Evolutionary conservation across 1,284 basidiomycete genomes (phyloP), one percentile per base, ranked within the genome.

Genomic region (Puccinia sorghi): DNA sequence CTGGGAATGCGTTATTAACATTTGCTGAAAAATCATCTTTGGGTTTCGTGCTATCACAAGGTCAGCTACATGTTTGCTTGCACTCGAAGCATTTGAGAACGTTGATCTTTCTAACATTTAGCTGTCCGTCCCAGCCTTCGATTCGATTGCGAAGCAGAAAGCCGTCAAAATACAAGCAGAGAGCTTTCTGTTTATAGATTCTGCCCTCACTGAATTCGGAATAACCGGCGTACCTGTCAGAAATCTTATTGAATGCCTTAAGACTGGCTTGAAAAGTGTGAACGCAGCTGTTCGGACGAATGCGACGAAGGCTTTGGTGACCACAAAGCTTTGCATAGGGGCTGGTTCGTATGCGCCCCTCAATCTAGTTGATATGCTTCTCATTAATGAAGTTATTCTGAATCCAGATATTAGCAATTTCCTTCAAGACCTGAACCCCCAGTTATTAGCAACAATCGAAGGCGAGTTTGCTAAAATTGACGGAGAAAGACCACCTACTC

Each of bases 101-200:
- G 22, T 25, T 41, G 39, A n/a, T 67, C 1, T 39, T 37, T 25
- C 22, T 78, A 15, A 37, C 54, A 15, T 15, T 54, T 54, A 61
- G 22, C 41, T 25, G 25, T 66, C 11, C 39, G 25, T 25, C 20
- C 27, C 81, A 96, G 94, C 90, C 0, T 98, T 96, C 83, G 95
- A 97, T 27, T 90, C 94, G 0, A 86, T 98, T 82, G 88, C 89
- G 17, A 97, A 94, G 85, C 93, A 94, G 84, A 99, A 99, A 84
- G 97, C 97, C 0, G 96, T 96, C 0, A 99, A 99, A 86, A 93
- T 95, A 39, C 88, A 97, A 52, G 94, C 95, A 0, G 97, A 99
- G 84, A 91, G 94, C 0, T 85, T 97, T 64, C 86, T 88, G 25
- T 99, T 96, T 94, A 89, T 98, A 79, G 94, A 96, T 80, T 89